phyloP scores from a whole-genome alignment of 345 rosid genomes.

The Diplotaxis tenuifolia region DNA sequence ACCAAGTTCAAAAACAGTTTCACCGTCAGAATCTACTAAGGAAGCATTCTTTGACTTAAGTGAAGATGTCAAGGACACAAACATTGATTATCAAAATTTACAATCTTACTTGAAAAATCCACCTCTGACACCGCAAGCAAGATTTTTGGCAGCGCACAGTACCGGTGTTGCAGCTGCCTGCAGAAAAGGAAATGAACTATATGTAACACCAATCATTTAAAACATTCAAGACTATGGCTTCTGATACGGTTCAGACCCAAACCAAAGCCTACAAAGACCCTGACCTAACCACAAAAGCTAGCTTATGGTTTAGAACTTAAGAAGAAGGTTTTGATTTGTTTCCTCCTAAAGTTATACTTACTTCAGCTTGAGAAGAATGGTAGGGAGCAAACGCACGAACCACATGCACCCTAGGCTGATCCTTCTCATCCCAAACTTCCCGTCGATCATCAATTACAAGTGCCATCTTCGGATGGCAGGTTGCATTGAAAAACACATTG shows the following conservation, averaged over 20 bases:
- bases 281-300: constrained; percentile 16
- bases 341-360: constrained; percentile 32
- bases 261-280: constrained; percentile 16
- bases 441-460: constrained; percentile 94
- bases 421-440: constrained; percentile 98
- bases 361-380: constrained; percentile 97
- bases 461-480: constrained; percentile 96
- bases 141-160: constrained; percentile 87
- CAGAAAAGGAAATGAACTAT: constrained; percentile 43
- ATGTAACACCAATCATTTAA: constrained; percentile 22
- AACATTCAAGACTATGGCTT: constrained; percentile 10
- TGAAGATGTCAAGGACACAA: constrained; percentile 16
- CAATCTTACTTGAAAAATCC: constrained; percentile 90
- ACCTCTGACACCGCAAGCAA: constrained; percentile 95
- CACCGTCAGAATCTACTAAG: constrained; percentile 18
- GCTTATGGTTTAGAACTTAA: neutral
- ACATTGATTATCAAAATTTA: neutral
- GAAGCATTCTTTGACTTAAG: constrained; percentile 20
- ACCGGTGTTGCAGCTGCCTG: constrained; percentile 77
- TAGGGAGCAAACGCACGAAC: constrained; percentile 99
- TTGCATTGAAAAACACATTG: constrained; percentile 87
- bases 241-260: constrained; percentile 5
- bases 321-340: neutral
- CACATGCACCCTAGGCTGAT: constrained; percentile 95
- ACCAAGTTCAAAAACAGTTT: constrained; percentile 31